Evolutionary conservation across 2,329 filamentous ascomycete genomes (phyloP), one percentile per base, ranked within the genome.

Genomic region (Botrytis tulipae): DNA sequence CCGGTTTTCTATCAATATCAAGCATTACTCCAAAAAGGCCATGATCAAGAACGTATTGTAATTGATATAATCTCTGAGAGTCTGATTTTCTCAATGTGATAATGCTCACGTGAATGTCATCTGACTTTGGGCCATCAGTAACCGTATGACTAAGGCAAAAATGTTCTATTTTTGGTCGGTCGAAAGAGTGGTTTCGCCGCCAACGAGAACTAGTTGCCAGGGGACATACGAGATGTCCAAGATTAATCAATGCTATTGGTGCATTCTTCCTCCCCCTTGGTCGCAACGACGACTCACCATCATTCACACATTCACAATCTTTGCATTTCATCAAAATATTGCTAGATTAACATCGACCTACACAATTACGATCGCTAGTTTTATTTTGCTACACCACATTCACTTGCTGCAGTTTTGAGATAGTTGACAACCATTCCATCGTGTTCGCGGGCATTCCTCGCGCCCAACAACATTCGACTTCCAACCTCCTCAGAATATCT

Each of bases 361-460:
- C 76, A 67, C 48, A 57, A 46, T 44, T 54, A 68, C 70, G 51
- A 54, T 72, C 70, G 61, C 48, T 72, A 70, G 37, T 46, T 59
- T 46, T 57, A 60, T 54, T 76, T 69, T 59, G 74, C 69, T 76
- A 75, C 46, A 74, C 68, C 65, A 48, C 51, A 37, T 62, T 73
- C 76, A 74, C 73, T 79, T 76, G 73, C 76, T 78, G 73, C 71
- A 57, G 70, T 42, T 48, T 42, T 71, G n/a, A 40, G 54, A 68
- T 40, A 65, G 32, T 8, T 16, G 14, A 54, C 18, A 71, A 22
- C 57, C 70, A 73, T 69, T 42, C 48, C 62, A 61, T 62, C 42
- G 37, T 29, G n/a, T 70, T 32, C 46, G 67, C 65, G 72, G 63
- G 72, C 72, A 68, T 73, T 66, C 68, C 74, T 73, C 67, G 48